These are phyloP conservation scores for Aureobasidium pullulans DNA, from an alignment of 2,329 filamentous ascomycete genomes.

Conservation along the genomic window DNA sequence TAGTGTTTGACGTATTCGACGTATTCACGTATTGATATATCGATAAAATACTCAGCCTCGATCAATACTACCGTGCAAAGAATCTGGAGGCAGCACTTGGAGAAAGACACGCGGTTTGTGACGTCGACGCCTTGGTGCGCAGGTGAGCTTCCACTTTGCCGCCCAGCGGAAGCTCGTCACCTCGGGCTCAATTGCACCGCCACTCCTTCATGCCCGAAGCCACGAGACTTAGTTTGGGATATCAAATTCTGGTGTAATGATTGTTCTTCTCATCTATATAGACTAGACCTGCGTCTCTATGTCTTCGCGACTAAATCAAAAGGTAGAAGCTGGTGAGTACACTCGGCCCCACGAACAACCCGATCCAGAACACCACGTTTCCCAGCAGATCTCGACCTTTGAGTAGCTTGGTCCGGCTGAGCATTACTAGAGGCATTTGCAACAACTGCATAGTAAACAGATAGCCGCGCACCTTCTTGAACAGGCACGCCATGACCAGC, in stretches of 20 bases:
- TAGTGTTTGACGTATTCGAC: neutral
- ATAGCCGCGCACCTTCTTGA: conserved; percentile 70
- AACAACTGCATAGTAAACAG: conserved; percentile 65
- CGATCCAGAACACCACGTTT: conserved; percentile 71
- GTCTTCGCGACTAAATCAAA: conserved; percentile 30
- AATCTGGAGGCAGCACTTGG: neutral
- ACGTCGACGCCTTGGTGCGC: neutral
- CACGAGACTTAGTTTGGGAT: neutral
- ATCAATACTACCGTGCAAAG: neutral
- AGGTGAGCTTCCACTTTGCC: neutral
- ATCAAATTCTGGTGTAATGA: neutral
- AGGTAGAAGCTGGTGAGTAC: conserved; percentile 48
- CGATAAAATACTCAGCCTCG: neutral
- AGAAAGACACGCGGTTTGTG: conserved; percentile 4
- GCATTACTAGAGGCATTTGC: conserved; percentile 61
- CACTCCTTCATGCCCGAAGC: neutral
- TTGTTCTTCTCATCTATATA: neutral
- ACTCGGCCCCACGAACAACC: conserved; percentile 70
- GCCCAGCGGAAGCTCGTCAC: neutral
- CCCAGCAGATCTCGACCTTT: conserved; percentile 56
- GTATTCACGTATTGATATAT: neutral
- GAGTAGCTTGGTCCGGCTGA: conserved; percentile 61
- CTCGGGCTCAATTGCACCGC: neutral
- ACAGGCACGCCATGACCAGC: conserved; percentile 72
- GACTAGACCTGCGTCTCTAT: neutral